A percentile compares a stretch with the other conserved stretches of the same genome.
phyloP scores from a whole-genome alignment of 805 yeast genomes.

The Pichia gijzeniarum region DNA sequence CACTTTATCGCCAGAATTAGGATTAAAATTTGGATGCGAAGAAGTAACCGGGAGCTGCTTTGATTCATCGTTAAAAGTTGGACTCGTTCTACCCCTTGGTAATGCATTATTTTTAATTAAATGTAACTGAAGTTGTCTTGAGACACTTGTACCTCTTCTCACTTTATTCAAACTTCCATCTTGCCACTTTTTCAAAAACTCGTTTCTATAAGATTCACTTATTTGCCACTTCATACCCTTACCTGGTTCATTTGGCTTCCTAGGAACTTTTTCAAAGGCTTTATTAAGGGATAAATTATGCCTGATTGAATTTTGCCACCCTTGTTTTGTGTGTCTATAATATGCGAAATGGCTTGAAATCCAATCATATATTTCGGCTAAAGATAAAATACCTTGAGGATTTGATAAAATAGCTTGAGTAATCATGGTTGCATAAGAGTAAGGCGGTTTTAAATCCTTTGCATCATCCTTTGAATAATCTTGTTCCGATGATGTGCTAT shows the following conservation, averaged over 20 bases:
- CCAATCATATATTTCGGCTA: conserved; percentile 90
- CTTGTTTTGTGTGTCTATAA: conserved; percentile 85
- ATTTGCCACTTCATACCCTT: conserved; percentile 99
- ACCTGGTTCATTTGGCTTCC: conserved; percentile 94
- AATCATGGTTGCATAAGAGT: conserved; percentile 95
- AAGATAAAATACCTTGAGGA: conserved; percentile 77
- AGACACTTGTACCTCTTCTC: conserved; percentile 74
- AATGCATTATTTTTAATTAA: conserved; percentile 50
- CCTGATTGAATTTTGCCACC: conserved; percentile 98
- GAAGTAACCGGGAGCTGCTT: not conserved
- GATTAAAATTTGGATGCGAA: not conserved
- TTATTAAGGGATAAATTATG: conserved; percentile 91
- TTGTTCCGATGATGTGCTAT: conserved; percentile 26
- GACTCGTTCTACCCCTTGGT: conserved; percentile 36
- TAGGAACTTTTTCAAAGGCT: conserved; percentile 96
- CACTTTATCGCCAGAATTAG: not conserved
- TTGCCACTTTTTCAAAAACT: conserved; percentile 73
- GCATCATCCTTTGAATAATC: conserved; percentile 87
- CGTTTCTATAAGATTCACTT: conserved; percentile 74
- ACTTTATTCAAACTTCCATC: conserved; percentile 69
- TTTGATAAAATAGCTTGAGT: conserved; percentile 93
- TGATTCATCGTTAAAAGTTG: conserved; percentile 6
- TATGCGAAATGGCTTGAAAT: conserved; percentile 83
- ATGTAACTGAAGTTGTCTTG: conserved; percentile 73
- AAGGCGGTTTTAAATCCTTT: conserved; percentile 93